Evolutionary conservation across 306 rosid genomes (phyloP), one percentile per base, ranked within the genome.

Genomic region (Pyrus communis): DNA sequence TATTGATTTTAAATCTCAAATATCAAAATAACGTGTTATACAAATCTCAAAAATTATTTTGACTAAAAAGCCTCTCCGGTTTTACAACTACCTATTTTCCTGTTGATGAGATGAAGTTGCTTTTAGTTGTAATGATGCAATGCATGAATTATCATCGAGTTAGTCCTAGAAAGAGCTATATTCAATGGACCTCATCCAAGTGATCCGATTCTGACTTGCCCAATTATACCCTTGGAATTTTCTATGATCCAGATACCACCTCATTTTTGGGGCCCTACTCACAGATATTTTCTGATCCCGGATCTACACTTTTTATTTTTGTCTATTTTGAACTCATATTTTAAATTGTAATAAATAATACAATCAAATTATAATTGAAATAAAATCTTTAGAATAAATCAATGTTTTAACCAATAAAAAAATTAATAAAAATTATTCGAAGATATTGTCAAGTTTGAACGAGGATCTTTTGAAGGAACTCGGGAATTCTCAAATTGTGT

Each of bases 11-110:
- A 35, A 0, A 7, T 35, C 9, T 35, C 2, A 35, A 1, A 0
- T 0, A 35, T 1, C 40, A 49, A 49, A 49, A 0, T 49, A 1
- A 49, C 0, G 0, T 1, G 0, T 4, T 49, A 49, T 14, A 1
- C 0, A 5, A 49, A 49, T 14, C 0, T 14, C 19, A 15, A 1
- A 0, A 1, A 14, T 0, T 0, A 49, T 46, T 46, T 14, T 14
- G 2, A 1, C 1, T 49, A 49, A 14, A 43, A 43, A 35, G 2
- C 40, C 2, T 33, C 4, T 6, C 38, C 7, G 40, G 40, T 35
- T 38, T 38, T 7, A 38, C 42, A 38, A 38, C 42, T 9, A 7
- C 10, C 42, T 38, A 7, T 38, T 38, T 38, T 35, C 40, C 1
- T 7, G 9, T 46, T n/a, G 28, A 4, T 4, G 28, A 60, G 8